Base-by-base conservation (phyloP, 768 basidiomycete genomes). In the Tylopilus vinaceipallidus region DNA sequence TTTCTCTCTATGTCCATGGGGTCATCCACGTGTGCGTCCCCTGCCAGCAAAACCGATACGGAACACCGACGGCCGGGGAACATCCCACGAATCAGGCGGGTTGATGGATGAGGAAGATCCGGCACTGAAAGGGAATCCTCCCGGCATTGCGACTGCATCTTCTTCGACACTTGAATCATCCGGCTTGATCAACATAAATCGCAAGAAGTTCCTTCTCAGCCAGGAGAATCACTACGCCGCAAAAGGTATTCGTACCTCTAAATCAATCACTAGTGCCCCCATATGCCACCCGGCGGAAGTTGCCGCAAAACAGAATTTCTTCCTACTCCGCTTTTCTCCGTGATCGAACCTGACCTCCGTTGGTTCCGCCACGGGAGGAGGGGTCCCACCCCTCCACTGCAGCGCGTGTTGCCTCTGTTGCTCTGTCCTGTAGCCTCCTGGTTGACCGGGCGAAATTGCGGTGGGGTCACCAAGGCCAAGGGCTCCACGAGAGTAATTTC, bases 241-340 rank as follows among this genome's bases (percentile, higher is more conserved):
- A 23, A 5, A 44, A 34, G 36, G 50, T 11, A 14, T 14, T 32
- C 60, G 29, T 49, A 88, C 89, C 73, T 91, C 83, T 23, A 92
- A 72, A 63, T 92, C 89, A 34, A 95, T 84, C 3, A 91, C 89
- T 40, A 98, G 72, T 2, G 92, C 91, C 8, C 92, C 94, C 48
- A 80, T 88, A 60, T 98, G 95, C 94, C 93, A 95, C 10, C 95
- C 95, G 0, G 82, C 78, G 3, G 94, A 91, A 5, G 91, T 79
- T 6, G 85, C 83, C 1, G 79, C 79, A 57, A 95, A 88, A 57
- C 89, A 91, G 61, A 89, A 97, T 55, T 76, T 74, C 41, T 83
- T 73, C 50, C 74, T 80, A 19, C 64, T 67, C 41, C 66, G 71
- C 58, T 75, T 78, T 46, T 67, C 69, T n/a, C 65, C 73, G 54